phyloP scores from a whole-genome alignment of 768 basidiomycete species.

The Pisolithus tinctorius region DNA sequence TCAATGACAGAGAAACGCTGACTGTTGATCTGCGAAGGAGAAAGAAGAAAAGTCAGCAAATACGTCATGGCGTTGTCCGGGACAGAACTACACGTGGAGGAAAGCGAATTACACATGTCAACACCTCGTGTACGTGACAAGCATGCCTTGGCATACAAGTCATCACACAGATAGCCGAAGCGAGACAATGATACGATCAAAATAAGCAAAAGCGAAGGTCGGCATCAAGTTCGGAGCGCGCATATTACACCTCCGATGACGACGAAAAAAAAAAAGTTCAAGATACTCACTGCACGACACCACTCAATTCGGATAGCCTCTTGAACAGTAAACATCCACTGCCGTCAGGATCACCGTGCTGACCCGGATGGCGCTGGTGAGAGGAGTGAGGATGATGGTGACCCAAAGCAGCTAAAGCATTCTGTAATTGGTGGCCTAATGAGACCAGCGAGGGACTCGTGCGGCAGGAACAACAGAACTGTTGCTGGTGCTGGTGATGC shows the following conservation, averaged over 20 bases:
- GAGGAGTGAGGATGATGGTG: constrained; percentile 53
- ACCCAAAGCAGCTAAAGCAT: constrained; percentile 47
- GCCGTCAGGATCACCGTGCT: not conserved
- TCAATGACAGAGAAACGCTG: constrained; percentile 17
- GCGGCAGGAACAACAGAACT: constrained; percentile 54
- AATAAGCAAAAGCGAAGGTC: not conserved
- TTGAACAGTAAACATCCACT: constrained; percentile 46
- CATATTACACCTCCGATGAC: not conserved
- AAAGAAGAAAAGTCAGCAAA: constrained; percentile 26
- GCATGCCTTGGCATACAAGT: not conserved
- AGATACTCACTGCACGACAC: constrained; percentile 57
- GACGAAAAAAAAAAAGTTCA: not conserved
- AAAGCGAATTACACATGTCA: constrained; percentile 20
- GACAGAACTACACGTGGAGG: too few relatives aligned
- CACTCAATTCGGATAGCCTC: constrained; percentile 54
- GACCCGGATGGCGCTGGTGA: constrained; percentile 6
- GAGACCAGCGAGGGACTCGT: constrained; percentile 57
- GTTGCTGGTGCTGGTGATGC: constrained; percentile 20
- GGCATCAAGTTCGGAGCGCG: not conserved
- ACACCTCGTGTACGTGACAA: constrained; percentile 22
- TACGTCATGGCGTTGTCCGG: not conserved
- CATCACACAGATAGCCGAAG: constrained; percentile 3
- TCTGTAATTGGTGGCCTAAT: constrained; percentile 59
- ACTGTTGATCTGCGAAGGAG: constrained; percentile 34
- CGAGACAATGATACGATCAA: constrained; percentile 1